Percentiles rank a stretch among this genome's conserved stretches.
phyloP scores from a whole-genome alignment of 352 stramenopile species.

The Phytophthora ohioensis region DNA sequence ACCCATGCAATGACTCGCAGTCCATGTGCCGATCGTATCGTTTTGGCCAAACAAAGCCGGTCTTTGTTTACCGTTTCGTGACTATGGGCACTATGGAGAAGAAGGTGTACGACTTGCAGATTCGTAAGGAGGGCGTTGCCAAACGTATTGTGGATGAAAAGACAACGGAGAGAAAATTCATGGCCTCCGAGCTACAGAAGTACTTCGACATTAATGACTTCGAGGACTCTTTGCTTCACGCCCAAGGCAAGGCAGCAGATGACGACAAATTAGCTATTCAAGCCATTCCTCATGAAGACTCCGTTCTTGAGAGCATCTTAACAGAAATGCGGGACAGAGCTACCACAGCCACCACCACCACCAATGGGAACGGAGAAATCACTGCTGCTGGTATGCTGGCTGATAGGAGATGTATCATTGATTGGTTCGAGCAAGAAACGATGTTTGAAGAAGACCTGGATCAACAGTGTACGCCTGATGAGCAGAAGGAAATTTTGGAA shows the following conservation, averaged over 20 bases:
- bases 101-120: constrained; percentile 93
- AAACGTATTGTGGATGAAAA: constrained; percentile 92
- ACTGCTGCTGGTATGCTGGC: constrained; percentile 23
- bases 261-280: constrained; percentile 30
- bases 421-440: constrained; percentile 91
- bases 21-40: constrained; percentile 94
- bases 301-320: constrained; percentile 61
- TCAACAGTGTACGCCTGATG: constrained; percentile 70
- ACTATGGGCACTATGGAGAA: constrained; percentile 94
- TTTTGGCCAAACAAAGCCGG: constrained; percentile 92
- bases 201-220: constrained; percentile 90
- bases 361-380: constrained; percentile 20
- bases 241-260: constrained; percentile 36
- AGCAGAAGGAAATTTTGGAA: constrained; percentile 82
- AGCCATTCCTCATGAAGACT: constrained; percentile 56
- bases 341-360: constrained; percentile 2
- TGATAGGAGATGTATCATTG: constrained; percentile 64
- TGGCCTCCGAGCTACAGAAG: constrained; percentile 80
- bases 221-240: constrained; percentile 67
- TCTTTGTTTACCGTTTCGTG: constrained; percentile 95
- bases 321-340: constrained; percentile 46
- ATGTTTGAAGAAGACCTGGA: constrained; percentile 92
- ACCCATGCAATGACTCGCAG: constrained; percentile 92
- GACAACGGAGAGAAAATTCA: constrained; percentile 85
- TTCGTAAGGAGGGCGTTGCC: constrained; percentile 89